Conservation (phyloP, 768 basidiomycete species). For the Jaapia argillacea region DNA sequence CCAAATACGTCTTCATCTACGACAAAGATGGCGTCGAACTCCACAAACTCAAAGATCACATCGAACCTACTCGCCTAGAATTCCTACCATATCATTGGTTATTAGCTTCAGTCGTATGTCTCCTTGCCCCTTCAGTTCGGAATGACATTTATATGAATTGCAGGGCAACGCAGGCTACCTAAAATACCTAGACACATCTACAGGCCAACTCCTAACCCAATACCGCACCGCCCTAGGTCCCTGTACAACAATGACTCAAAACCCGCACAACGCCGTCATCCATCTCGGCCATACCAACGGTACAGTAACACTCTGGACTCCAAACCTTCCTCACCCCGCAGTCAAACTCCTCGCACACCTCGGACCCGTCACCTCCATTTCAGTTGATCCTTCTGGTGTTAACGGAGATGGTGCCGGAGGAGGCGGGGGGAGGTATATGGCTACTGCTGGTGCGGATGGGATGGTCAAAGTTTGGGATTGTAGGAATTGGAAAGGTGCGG, state of each 20-base stretch:
- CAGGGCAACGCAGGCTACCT: conserved; percentile 85
- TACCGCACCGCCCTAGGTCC: conserved; percentile 79
- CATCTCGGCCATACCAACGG: conserved; percentile 95
- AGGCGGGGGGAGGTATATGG: conserved; percentile 77
- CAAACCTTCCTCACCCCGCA: conserved; percentile 84
- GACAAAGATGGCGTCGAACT: conserved; percentile 91
- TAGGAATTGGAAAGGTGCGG: conserved; percentile 85
- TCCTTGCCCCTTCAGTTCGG: neutral
- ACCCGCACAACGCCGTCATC: conserved; percentile 87
- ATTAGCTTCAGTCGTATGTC: conserved; percentile 68
- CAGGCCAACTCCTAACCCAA: conserved; percentile 75
- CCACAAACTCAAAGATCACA: conserved; percentile 72
- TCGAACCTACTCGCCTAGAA: conserved; percentile 85
- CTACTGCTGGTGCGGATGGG: conserved; percentile 81
- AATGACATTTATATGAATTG: neutral
- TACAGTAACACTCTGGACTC: conserved; percentile 94
- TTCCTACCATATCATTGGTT: conserved; percentile 97
- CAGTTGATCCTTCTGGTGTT: conserved; percentile 76
- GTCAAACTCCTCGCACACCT: conserved; percentile 88
- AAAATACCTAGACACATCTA: conserved; percentile 96
- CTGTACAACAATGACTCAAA: conserved; percentile 82
- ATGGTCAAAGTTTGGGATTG: conserved; percentile 95
- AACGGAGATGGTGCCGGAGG: neutral
- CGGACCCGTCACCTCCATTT: conserved; percentile 73
- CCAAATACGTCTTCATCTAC: conserved; percentile 93